Percentiles rank a stretch among this genome's conserved stretches.
phyloP scores from a whole-genome alignment of 768 basidiomycete species.

The Tulasnella sp. region DNA sequence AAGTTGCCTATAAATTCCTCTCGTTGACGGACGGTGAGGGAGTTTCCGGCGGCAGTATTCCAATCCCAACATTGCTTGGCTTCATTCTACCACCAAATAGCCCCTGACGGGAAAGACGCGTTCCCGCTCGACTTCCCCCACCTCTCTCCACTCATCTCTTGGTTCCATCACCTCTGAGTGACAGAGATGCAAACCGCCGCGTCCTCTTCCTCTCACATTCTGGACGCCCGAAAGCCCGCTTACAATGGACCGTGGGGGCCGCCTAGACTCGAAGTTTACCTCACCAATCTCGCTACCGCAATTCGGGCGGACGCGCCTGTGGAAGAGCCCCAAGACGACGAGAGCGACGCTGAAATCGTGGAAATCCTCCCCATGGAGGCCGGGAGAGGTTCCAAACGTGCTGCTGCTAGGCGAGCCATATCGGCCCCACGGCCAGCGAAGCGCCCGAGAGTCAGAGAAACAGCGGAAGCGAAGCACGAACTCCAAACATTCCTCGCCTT shows the following conservation, averaged over 20 bases:
- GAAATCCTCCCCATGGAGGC: neutral
- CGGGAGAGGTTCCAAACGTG: conserved; percentile 5
- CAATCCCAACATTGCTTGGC: conserved; percentile 16
- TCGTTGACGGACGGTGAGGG: neutral
- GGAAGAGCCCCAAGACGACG: neutral
- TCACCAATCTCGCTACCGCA: neutral
- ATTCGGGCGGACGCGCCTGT: neutral
- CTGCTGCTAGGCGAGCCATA: neutral
- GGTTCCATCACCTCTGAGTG: neutral
- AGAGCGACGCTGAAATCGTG: conserved; percentile 21
- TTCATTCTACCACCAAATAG: neutral
- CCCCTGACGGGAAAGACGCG: neutral
- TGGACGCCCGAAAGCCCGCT: neutral
- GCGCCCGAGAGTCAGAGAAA: neutral
- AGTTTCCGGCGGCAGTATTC: neutral
- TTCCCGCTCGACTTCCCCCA: neutral
- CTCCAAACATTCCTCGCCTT: neutral
- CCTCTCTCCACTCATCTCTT: neutral
- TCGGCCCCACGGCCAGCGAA: neutral
- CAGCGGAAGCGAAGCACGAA: neutral
- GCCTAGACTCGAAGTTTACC: neutral
- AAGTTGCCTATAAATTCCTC: neutral
- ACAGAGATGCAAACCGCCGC: conserved; percentile 1
- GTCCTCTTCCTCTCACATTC: neutral
- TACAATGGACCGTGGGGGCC: neutral